Evolutionary conservation across 192 early-diverging fungal species (phyloP).

Genomic region (Entomortierella chlamydospora): DNA sequence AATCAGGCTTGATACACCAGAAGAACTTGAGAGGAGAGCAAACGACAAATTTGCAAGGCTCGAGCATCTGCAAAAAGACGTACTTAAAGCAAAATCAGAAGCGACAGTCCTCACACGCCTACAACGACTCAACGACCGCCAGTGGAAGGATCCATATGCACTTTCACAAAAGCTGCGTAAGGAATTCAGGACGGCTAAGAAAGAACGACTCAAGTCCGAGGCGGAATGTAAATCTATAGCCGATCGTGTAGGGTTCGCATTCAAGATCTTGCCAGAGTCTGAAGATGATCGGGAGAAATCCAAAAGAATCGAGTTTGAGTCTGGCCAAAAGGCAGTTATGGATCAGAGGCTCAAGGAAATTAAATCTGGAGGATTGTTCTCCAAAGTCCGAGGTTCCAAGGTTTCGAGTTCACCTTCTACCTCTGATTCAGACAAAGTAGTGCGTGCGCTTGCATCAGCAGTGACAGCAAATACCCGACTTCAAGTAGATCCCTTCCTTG

Average conservation of each 20-base stretch:
- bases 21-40: conserved; percentile 12
- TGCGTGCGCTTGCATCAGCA: conserved; percentile 13
- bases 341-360: conserved; percentile 27
- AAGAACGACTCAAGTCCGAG: conserved; percentile 8
- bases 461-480: conserved; percentile 31
- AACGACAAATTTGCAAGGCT: conserved; percentile 59
- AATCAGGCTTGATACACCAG: conserved; percentile 64
- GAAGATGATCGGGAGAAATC: conserved; percentile 23
- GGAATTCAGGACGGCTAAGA: conserved; percentile 67
- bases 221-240: conserved; percentile 39
- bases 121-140: conserved; percentile 72
- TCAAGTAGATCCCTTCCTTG: conserved; percentile 33
- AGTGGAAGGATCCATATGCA: conserved; percentile 86
- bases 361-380: conserved; percentile 31
- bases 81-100: conserved; percentile 58
- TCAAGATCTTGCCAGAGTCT: conserved; percentile 34
- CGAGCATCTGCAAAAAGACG: conserved; percentile 68
- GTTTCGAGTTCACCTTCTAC: not conserved
- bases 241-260: conserved; percentile 38
- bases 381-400: not conserved
- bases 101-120: conserved; percentile 66
- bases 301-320: conserved; percentile 22
- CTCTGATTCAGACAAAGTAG: conserved; percentile 14
- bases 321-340: conserved; percentile 12
- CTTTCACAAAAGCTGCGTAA: conserved; percentile 77